phyloP scores from a whole-genome alignment of 2,329 filamentous ascomycete genomes.

The Diplocarpon mali region DNA sequence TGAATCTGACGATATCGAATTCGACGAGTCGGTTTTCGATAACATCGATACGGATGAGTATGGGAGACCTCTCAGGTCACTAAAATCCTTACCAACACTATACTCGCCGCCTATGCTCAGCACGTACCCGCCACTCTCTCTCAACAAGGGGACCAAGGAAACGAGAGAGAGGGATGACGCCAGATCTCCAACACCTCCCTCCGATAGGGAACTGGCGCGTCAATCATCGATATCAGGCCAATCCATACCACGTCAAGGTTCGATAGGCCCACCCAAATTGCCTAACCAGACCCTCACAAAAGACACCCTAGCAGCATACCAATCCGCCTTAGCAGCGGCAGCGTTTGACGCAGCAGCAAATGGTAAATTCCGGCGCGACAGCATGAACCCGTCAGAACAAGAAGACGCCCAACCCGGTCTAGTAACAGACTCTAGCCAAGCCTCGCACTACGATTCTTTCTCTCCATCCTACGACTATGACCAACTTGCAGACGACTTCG shows the following conservation, averaged over 20 bases:
- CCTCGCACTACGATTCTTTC: constrained; percentile 26
- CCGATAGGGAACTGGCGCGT: constrained; percentile 13
- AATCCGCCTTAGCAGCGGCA: constrained; percentile 73
- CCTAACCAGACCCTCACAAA: constrained; percentile 33
- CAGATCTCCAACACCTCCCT: not conserved
- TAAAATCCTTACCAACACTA: constrained; percentile 22
- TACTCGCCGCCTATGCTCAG: constrained; percentile 21
- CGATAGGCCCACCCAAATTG: constrained; percentile 7
- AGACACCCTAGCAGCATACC: constrained; percentile 59
- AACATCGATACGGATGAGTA: constrained; percentile 52
- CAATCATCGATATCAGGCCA: constrained; percentile 18
- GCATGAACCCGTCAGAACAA: constrained; percentile 18
- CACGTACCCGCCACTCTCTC: constrained; percentile 11
- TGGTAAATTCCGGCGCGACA: constrained; percentile 59
- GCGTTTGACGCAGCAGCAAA: constrained; percentile 65
- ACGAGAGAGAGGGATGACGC: constrained; percentile 3
- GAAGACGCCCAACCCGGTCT: constrained; percentile 28
- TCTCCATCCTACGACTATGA: constrained; percentile 26
- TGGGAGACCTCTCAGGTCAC: constrained; percentile 43
- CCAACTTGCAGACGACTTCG: constrained; percentile 33
- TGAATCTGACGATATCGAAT: constrained; percentile 39
- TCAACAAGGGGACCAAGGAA: constrained; percentile 7
- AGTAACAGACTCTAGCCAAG: constrained; percentile 31
- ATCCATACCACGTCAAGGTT: not conserved
- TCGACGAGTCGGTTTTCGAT: constrained; percentile 67